These are phyloP conservation scores for Myxozyma neglecta DNA, from an alignment of 805 yeast species.

Conservation along the genomic window DNA sequence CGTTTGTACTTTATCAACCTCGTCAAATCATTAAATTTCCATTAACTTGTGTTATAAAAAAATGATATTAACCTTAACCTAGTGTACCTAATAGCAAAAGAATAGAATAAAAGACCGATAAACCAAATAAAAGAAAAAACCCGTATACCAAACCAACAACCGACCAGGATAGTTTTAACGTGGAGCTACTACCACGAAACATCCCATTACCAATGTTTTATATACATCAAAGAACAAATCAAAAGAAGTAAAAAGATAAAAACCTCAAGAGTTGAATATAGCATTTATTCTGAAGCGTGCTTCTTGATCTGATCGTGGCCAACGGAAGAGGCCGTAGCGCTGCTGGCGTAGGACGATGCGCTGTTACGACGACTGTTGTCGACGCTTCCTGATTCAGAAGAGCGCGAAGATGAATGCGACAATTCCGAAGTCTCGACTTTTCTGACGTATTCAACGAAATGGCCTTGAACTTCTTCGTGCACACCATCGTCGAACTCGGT, in stretches of 20 bases:
- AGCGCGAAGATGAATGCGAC: background rate
- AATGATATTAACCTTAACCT: no score
- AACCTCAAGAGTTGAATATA: background rate
- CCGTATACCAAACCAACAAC: no score
- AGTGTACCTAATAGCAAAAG: no score
- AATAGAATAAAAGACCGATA: no score
- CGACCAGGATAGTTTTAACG: no score
- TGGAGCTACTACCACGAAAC: no score
- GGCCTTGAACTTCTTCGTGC: conserved; percentile 17
- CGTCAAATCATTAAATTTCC: no score
- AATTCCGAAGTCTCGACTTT: background rate
- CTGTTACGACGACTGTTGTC: conserved; percentile 12
- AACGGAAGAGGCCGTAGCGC: background rate
- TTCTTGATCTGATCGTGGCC: background rate
- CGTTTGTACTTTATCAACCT: no score
- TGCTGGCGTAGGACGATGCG: background rate
- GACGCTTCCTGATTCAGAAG: background rate
- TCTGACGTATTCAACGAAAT: conserved; percentile 8
- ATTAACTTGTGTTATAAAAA: no score
- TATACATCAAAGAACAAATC: background rate
- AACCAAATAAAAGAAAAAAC: no score
- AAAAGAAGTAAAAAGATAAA: background rate
- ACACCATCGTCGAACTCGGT: conserved; percentile 11
- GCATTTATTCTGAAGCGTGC: background rate
- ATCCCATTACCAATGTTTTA: no score